These are phyloP conservation scores for Cystofilobasidium bisporidii DNA, from an alignment of 768 basidiomycete genomes.

Conservation along the genomic window DNA sequence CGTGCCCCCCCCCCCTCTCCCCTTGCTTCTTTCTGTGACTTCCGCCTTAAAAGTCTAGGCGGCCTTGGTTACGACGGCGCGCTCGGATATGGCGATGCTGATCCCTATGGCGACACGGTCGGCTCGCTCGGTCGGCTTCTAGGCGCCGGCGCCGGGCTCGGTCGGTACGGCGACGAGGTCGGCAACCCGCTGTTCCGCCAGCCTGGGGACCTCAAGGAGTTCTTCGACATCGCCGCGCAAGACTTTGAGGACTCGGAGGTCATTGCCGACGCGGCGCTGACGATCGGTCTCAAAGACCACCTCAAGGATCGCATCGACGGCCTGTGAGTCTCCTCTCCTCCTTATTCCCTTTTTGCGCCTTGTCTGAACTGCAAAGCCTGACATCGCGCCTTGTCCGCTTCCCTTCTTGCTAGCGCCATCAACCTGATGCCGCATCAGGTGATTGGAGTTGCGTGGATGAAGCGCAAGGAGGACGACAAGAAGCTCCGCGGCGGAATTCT, in stretches of 20 bases:
- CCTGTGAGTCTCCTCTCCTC: conserved; percentile 40
- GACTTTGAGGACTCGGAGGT: conserved; percentile 11
- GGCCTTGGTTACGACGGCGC: not conserved
- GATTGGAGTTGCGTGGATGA: conserved; percentile 72
- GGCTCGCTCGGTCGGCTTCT: not conserved
- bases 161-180: not conserved
- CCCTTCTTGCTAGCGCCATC: not conserved
- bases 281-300: conserved; percentile 48
- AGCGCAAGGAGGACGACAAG: conserved; percentile 42
- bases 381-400: not conserved
- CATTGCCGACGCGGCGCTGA: conserved; percentile 51
- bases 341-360: not conserved
- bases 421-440: conserved; percentile 60
- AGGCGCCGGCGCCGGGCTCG: not conserved
- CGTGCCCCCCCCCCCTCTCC: too few relatives aligned
- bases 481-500: conserved; percentile 36
- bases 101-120: not conserved
- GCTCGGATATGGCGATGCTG: not conserved
- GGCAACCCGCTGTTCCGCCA: not conserved
- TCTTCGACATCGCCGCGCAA: conserved; percentile 14
- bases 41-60: not conserved
- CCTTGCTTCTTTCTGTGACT: not conserved
- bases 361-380: too few relatives aligned
- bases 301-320: conserved; percentile 48
- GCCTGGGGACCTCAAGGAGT: conserved; percentile 14